Evolutionary conservation across 495 filamentous ascomycete genomes (phyloP).

Genomic region (Astrothelium subdiscretum): DNA sequence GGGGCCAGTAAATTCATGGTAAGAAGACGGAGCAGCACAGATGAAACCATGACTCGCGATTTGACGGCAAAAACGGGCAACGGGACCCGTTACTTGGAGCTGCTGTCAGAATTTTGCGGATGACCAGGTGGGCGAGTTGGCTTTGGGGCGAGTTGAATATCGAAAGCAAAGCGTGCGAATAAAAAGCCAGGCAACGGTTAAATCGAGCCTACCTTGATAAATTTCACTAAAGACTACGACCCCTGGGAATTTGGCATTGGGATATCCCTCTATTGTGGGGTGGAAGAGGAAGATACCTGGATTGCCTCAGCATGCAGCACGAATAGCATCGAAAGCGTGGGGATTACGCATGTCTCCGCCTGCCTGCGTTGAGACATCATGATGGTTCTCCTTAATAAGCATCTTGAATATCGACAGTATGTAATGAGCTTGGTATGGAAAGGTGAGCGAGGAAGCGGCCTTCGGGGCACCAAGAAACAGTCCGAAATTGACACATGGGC

Average conservation of each 20-base stretch:
- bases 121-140: neutral
- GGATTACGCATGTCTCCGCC: conserved; percentile 54
- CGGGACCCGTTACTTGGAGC: conserved; percentile 75
- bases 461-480: too few species aligned
- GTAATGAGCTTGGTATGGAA: too few species aligned
- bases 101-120: neutral
- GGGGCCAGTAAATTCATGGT: conserved; percentile 85
- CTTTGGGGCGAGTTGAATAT: neutral
- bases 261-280: conserved; percentile 71
- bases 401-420: too few species aligned
- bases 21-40: conserved; percentile 77
- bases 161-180: neutral
- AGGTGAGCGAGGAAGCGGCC: too few species aligned
- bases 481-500: too few species aligned
- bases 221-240: conserved; percentile 91
- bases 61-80: conserved; percentile 80
- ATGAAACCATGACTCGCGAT: conserved; percentile 93
- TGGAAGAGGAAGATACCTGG: conserved; percentile 83
- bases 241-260: conserved; percentile 80
- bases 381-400: conserved; percentile 54
- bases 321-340: neutral
- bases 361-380: conserved; percentile 56
- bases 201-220: conserved; percentile 61
- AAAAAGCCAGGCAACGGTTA: conserved; percentile 1
- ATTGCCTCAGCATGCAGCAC: conserved; percentile 4